Conservation (phyloP, 352 stramenopile genomes). For the Phytophthora ohioensis region DNA sequence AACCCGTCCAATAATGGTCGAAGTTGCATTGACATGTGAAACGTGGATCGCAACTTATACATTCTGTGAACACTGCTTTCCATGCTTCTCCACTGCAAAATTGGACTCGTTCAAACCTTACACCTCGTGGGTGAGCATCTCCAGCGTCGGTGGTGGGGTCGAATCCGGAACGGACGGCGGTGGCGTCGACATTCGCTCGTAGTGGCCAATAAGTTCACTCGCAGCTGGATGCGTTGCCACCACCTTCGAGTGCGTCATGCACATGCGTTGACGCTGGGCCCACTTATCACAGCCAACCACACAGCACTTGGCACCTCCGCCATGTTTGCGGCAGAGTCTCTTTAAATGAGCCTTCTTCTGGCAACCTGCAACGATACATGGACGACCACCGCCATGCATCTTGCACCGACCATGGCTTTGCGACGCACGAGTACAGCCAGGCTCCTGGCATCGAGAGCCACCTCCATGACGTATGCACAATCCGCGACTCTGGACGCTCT, state of each 20-base stretch:
- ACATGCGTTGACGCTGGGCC: conserved; percentile 85
- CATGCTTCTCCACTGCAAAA: conserved; percentile 2
- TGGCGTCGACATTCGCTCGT: not conserved
- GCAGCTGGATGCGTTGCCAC: conserved; percentile 13
- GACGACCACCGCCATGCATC: conserved; percentile 61
- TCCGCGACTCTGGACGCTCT: conserved; percentile 82
- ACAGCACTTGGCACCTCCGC: conserved; percentile 81
- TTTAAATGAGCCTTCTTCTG: conserved; percentile 89
- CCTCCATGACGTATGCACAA: conserved; percentile 77
- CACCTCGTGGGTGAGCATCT: conserved; percentile 3
- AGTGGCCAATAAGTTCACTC: not conserved
- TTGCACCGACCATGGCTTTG: conserved; percentile 84
- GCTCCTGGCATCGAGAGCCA: conserved; percentile 78
- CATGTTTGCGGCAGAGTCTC: conserved; percentile 84
- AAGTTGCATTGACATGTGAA: no score
- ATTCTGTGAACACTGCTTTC: no score
- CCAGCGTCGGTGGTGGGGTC: conserved; percentile 26
- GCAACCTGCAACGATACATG: conserved; percentile 70
- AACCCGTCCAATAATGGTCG: conserved; percentile 7
- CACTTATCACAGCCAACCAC: conserved; percentile 79
- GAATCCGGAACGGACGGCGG: conserved; percentile 13
- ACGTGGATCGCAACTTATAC: no score
- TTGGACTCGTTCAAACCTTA: not conserved
- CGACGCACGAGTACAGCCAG: conserved; percentile 52
- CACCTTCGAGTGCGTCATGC: conserved; percentile 85